Percentiles rank a stretch among this genome's conserved stretches.
phyloP scores from a whole-genome alignment of 768 basidiomycete genomes.

The Pisolithus tinctorius region DNA sequence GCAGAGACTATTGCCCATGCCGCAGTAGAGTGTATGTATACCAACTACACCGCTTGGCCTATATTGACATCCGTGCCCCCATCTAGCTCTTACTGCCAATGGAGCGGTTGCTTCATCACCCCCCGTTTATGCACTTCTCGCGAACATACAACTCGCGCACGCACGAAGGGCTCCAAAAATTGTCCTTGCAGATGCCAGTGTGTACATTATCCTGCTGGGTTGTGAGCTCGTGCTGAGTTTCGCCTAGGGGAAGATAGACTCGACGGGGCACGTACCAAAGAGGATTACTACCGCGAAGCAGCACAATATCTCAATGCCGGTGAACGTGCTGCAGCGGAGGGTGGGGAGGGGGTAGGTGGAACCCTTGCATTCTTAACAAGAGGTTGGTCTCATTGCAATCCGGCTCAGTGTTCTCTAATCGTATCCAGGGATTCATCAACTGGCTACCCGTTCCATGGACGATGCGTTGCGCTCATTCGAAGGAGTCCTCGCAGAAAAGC shows the following conservation, averaged over 20 bases:
- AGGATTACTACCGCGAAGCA: conserved; percentile 64
- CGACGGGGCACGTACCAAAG: conserved; percentile 52
- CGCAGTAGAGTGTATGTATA: conserved; percentile 58
- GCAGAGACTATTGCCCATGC: conserved; percentile 70
- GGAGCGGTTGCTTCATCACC: conserved; percentile 47
- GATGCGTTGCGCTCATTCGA: conserved; percentile 82
- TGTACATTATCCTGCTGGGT: conserved; percentile 16
- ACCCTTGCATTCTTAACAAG: conserved; percentile 58
- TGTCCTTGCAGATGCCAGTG: conserved; percentile 66
- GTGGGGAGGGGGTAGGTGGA: conserved; percentile 52
- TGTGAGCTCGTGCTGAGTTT: not conserved
- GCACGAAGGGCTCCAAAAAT: conserved; percentile 82
- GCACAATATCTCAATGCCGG: conserved; percentile 59
- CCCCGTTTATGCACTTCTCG: conserved; percentile 75
- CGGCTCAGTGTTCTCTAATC: not conserved
- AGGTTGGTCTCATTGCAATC: conserved; percentile 35
- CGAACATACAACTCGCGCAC: conserved; percentile 76
- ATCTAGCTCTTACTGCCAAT: conserved; percentile 46
- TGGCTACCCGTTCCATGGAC: conserved; percentile 75
- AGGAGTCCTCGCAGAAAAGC: conserved; percentile 65
- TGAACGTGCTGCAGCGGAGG: conserved; percentile 47
- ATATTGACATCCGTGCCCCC: conserved; percentile 2
- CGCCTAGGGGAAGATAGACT: conserved; percentile 59
- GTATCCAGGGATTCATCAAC: conserved; percentile 65
- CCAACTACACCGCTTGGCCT: not conserved